Evolutionary conservation across 1,284 basidiomycete genomes (phyloP), one percentile per base, ranked within the genome.

Genomic region (Pascua sp.): DNA sequence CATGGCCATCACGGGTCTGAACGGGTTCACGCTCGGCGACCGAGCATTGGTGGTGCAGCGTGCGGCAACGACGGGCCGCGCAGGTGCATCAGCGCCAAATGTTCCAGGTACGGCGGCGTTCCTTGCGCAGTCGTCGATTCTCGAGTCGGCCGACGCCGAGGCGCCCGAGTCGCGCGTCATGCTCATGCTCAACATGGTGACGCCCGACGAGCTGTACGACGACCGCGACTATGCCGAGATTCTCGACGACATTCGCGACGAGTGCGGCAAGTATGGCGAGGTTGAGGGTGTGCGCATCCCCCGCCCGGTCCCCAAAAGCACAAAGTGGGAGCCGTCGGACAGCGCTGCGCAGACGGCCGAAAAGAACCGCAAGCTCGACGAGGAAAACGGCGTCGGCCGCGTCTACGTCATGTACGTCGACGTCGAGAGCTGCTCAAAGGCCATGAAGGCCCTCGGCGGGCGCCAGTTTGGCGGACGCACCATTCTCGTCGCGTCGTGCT

Each of bases 131-230:
- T 87, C 89, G 18, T 90, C 90, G 71, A 86, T 92, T 80, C 67
- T 88, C 9, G 86, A 86, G 56, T 84, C 87, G 64, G 67, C 66
- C 45, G 79, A 80, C 51, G 82, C 66, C 43, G 78, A 77, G 11
- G 85, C 87, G 7, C 71, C 73, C 8, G 78, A 79, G 8, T 81
- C 82, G 13, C 86, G 89, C 45, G 93, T 95, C 72, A 84, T 99
- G 72, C 87, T 97, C 71, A 90, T 99, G 87, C 81, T 99, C 71
- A 99, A 98, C 83, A 98, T 98, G 96, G 93, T 99, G 62, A 91
- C 90, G 0, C 78, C 90, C 3, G 95, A 98, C 56, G 95, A 99
- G 73, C 83, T 99, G 54, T 78, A 84, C 32, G 88, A 94, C 71
- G 95, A 98, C 74, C 81, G 87, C 61, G 95, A 98, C 71, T 99